A percentile compares a stretch with the other conserved stretches of the same genome.
Evolutionary conservation across 306 rosid genomes (phyloP).

Genomic region (Hylodesmum podocarpum): DNA sequence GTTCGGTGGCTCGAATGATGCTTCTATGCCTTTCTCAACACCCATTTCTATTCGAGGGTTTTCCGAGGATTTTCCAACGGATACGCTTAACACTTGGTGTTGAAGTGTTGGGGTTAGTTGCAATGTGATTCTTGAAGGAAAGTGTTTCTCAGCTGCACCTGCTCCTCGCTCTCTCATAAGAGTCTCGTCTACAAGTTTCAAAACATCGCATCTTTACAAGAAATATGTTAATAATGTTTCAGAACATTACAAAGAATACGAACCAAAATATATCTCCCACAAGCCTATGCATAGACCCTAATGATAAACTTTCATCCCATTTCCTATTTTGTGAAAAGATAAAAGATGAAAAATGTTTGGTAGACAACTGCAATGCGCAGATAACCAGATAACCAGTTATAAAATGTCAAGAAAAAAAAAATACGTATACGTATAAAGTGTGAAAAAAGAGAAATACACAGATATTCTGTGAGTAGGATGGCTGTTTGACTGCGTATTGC

Average conservation of each 20-base stretch:
- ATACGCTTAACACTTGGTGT: slow-evolving; percentile 59
- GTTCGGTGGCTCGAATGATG: slow-evolving; percentile 62
- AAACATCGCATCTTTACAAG: slow-evolving; percentile 60
- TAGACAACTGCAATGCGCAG: too few species aligned
- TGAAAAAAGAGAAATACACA: too few species aligned
- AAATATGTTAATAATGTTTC: not conserved
- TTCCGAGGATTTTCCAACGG: slow-evolving; percentile 84
- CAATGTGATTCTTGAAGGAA: slow-evolving; percentile 76
- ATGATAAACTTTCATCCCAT: too few species aligned
- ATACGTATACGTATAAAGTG: too few species aligned
- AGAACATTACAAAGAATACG: not conserved
- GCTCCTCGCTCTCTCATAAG: slow-evolving; percentile 72
- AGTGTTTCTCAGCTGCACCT: slow-evolving; percentile 73
- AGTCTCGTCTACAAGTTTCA: slow-evolving; percentile 62
- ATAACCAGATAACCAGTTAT: too few species aligned
- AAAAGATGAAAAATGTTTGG: too few species aligned
- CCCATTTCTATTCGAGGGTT: slow-evolving; percentile 71
- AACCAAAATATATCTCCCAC: not conserved
- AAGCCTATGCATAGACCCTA: not conserved
- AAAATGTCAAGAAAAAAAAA: too few species aligned
- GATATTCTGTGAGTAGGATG: too few species aligned
- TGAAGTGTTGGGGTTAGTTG: slow-evolving; percentile 78
- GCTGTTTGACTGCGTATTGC: too few species aligned
- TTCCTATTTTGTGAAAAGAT: too few species aligned
- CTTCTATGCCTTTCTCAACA: slow-evolving; percentile 65